Evolutionary conservation across 768 basidiomycete genomes (phyloP), one percentile per base, ranked within the genome.

Genomic region (Mycena capillaripes): DNA sequence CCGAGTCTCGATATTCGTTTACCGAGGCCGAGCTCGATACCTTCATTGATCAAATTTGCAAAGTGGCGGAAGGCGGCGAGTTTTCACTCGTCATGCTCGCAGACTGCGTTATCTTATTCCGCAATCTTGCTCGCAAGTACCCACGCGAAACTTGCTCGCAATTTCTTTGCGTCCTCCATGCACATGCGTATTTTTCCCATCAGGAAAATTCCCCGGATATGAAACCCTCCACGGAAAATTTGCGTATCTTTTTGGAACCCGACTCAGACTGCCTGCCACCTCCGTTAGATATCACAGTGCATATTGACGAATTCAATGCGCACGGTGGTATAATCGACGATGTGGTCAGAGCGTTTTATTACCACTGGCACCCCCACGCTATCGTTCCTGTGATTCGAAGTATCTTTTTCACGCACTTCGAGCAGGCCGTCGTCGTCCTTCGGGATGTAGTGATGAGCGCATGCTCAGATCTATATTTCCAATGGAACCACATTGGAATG

Each of bases 211-310:
- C 29, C n/a, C n/a, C n/a, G n/a, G n/a, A n/a, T n/a, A n/a, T n/a
- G n/a, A n/a, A n/a, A 29, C 21, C 32, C n/a, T n/a, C n/a, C 17
- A 19, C 59, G 21, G 21, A 25, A 14, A 5, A 46, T 17, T 4
- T 67, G 10, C 66, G 66, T 2, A 16, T 46, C 21, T 67, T 68
- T 23, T n/a, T 68, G 21, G 57, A 68, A 52, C 58, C 57, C n/a
- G 19, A 42, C 4, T 46, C 21, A 4, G 4, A 38, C 9, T 48
- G 32, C 21, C 44, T 34, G n/a, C 46, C 57, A 9, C 65, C 55
- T 10, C 25, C 4, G 12, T 7, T 66, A 42, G 30, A 34, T 25
- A 36, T 50, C 4, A 27, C 61, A n/a, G n/a, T n/a, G 32, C 21
- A n/a, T 19, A 40, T 14, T 7, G 4, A 7, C 27, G 23, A 42